phyloP scores from a whole-genome alignment of 352 stramenopile species.

The Phytophthora citrophthora region DNA sequence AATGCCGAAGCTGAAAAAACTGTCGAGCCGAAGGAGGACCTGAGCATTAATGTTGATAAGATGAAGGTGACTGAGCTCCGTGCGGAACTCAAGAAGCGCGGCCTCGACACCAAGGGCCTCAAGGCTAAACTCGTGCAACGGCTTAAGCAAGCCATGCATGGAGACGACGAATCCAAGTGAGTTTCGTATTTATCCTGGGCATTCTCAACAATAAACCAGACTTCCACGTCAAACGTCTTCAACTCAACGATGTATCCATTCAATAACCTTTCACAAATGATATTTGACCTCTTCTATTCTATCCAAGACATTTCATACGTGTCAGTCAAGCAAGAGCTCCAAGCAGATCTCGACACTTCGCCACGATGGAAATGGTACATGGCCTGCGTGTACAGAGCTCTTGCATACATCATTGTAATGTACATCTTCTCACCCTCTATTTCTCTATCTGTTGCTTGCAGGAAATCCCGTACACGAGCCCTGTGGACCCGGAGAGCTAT shows the following conservation, averaged over 20 bases:
- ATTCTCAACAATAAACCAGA: conserved; percentile 31
- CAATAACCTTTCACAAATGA: background rate
- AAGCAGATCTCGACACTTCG: conserved; percentile 31
- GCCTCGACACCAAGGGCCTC: conserved; percentile 74
- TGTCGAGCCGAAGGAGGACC: conserved; percentile 9
- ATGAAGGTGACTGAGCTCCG: conserved; percentile 70
- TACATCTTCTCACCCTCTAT: background rate
- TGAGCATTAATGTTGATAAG: conserved; percentile 44
- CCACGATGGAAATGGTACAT: conserved; percentile 53
- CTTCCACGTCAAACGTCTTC: conserved; percentile 6
- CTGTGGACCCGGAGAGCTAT: conserved; percentile 75
- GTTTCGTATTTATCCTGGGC: conserved; percentile 49
- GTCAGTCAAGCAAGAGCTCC: conserved; percentile 35
- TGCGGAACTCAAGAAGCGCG: conserved; percentile 70
- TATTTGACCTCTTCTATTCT: background rate
- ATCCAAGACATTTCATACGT: conserved; percentile 29
- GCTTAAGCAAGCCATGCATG: conserved; percentile 56
- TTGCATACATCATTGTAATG: background rate
- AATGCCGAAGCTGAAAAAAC: conserved; percentile 1
- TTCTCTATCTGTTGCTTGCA: conserved; percentile 22
- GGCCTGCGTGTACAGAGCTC: background rate
- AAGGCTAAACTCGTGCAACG: conserved; percentile 70
- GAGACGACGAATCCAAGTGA: conserved; percentile 39
- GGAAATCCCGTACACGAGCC: conserved; percentile 86
- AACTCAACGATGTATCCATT: conserved; percentile 16